A percentile compares a stretch with the other conserved stretches of the same genome.
phyloP scores from a whole-genome alignment of 2,329 filamentous ascomycete genomes.

The Pseudophaeomoniella oleicola region DNA sequence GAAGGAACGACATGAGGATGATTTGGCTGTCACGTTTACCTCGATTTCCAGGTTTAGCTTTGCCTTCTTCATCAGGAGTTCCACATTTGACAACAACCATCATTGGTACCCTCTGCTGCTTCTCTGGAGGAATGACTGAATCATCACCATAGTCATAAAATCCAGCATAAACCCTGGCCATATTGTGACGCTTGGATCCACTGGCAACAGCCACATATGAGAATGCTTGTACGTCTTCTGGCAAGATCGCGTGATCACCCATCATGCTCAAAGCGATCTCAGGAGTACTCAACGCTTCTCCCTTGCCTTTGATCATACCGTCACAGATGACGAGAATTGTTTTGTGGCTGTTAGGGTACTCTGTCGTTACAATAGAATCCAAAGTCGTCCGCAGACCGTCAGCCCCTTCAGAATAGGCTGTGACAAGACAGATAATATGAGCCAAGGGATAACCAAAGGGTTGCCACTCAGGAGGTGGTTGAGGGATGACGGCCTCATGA shows the following conservation, averaged over 20 bases:
- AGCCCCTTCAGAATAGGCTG: constrained; percentile 90
- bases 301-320: constrained; percentile 91
- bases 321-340: constrained; percentile 92
- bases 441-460: constrained; percentile 91
- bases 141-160: constrained; percentile 92
- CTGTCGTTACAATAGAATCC: constrained; percentile 91
- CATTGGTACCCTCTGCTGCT: constrained; percentile 96
- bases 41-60: constrained; percentile 85
- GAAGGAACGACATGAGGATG: constrained; percentile 96
- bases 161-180: constrained; percentile 95
- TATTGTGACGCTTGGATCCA: constrained; percentile 95
- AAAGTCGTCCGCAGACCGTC: constrained; percentile 86
- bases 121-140: constrained; percentile 65
- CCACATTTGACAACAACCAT: constrained; percentile 93
- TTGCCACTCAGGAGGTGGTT: constrained; percentile 93
- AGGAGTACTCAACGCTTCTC: constrained; percentile 73
- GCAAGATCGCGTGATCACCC: constrained; percentile 69
- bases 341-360: constrained; percentile 99
- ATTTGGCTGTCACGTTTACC: constrained; percentile 99
- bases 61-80: constrained; percentile 68
- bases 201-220: constrained; percentile 95
- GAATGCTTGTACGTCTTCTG: constrained; percentile 72
- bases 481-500: constrained; percentile 87
- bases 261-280: constrained; percentile 89
- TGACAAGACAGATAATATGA: constrained; percentile 87